Percentiles rank a stretch among this genome's conserved stretches.
Conservation (phyloP, 1,139 yeast genomes). For the Saccharomyces hybrid region DNA sequence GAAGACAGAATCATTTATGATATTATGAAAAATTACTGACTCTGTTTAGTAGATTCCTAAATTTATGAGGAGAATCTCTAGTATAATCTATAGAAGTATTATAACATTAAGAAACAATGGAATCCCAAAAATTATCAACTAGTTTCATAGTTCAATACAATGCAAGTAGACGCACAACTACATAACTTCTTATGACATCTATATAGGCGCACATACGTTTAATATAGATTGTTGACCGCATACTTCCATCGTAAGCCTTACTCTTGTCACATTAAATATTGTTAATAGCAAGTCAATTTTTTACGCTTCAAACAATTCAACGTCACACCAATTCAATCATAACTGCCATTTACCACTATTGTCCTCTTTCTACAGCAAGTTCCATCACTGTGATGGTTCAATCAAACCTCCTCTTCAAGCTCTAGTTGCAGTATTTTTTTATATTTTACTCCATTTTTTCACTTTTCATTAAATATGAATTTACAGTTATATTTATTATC, state of each 20-base stretch:
- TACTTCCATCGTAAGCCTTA: not conserved
- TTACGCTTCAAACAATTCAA: not conserved
- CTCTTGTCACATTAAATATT: not conserved
- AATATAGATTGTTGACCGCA: not conserved
- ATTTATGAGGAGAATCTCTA: too few species aligned
- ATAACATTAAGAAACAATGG: too few species aligned
- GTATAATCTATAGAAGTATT: too few species aligned
- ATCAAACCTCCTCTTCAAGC: not conserved
- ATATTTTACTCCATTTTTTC: not conserved
- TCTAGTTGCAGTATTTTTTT: not conserved
- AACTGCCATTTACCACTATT: not conserved
- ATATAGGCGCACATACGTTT: not conserved
- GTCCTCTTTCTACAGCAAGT: not conserved
- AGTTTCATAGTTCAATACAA: too few species aligned
- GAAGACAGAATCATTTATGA: too few species aligned
- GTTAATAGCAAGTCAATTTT: not conserved
- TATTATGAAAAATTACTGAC: too few species aligned
- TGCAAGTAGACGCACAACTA: not conserved
- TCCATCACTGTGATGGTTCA: not conserved
- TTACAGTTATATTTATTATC: not conserved
- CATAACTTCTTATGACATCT: not conserved
- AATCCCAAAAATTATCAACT: too few species aligned
- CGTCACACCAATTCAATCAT: not conserved
- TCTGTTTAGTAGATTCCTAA: too few species aligned
- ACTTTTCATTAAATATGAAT: not conserved